Evolutionary conservation across 257 asterid genomes (phyloP), one percentile per base, ranked within the genome.

Genomic region (Orobanche coerulescens): DNA sequence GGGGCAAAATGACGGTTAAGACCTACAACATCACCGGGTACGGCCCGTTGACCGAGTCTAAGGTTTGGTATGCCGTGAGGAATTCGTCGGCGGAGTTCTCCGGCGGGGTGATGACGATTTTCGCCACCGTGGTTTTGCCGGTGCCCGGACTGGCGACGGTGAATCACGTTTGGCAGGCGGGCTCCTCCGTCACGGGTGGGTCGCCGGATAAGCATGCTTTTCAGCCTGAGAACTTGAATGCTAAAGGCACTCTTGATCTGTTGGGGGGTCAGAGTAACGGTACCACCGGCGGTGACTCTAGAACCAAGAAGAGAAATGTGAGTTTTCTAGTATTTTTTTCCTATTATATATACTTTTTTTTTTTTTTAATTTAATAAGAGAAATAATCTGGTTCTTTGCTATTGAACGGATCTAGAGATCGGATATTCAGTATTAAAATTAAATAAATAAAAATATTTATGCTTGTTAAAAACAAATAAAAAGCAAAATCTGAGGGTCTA

Each of bases 111-210:
- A 79, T 84, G 25, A 65, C 81, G 80, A 31, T 89, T 4, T 84
- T 74, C 65, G 92, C 95, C 49, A 81, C 86, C 18, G 2, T 89
- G 54, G 90, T 73, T 10, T 28, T 86, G 73, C 95, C 97, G 63
- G 81, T 56, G 62, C 70, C 63, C 67, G 78, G 61, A 20, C 74
- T 13, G 75, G 66, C 78, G 52, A 15, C 58, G 62, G 51, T 86
- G 61, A 89, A 89, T 50, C 89, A 80, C 0, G 79, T 89, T 1
- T 89, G 95, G 95, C 95, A 89, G 58, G 85, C 82, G 61, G 95
- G 97, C 0, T 23, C 77, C 20, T 25, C 79, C 7, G 84, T 77
- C 59, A 69, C 74, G 0, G 63, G 71, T 30, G 95, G 85, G 4
- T 40, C 64, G 9, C 95, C 87, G 48, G 66, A 6, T 49, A 78